Percentiles rank a stretch among this genome's conserved stretches.
Conservation (phyloP, 805 yeast species). For the Kodamaea nitidulidarum region DNA sequence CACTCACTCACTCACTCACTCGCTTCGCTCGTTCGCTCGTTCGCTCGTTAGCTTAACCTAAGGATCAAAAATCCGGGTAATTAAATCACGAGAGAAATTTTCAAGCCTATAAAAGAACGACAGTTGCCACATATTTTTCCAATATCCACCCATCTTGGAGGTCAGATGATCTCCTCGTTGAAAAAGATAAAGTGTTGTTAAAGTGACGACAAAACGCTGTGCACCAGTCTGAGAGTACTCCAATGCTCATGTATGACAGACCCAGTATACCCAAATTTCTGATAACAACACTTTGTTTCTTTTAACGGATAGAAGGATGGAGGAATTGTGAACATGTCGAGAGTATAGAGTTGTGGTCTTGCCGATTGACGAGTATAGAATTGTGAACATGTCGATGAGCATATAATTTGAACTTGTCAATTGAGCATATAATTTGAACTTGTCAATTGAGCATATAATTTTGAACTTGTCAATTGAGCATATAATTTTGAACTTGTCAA, state of each 20-base stretch:
- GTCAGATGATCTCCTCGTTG: slow-evolving; percentile 14
- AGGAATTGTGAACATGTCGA: neutral
- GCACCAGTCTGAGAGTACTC: slow-evolving; percentile 51
- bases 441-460: too few relatives aligned
- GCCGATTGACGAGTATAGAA: neutral
- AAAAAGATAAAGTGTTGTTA: slow-evolving; percentile 10
- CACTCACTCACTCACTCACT: too few relatives aligned
- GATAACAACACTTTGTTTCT: slow-evolving; percentile 19
- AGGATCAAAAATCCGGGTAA: slow-evolving; percentile 5
- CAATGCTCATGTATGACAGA: slow-evolving; percentile 30
- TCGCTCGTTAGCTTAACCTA: too few relatives aligned
- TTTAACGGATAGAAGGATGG: too few relatives aligned
- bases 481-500: too few relatives aligned
- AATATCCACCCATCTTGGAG: slow-evolving; percentile 3
- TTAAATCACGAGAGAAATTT: neutral
- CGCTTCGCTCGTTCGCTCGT: too few relatives aligned
- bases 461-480: too few relatives aligned
- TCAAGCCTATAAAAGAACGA: slow-evolving; percentile 1
- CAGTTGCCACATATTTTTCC: neutral
- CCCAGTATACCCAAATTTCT: slow-evolving; percentile 47
- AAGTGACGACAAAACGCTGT: slow-evolving; percentile 48
- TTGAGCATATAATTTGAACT: too few relatives aligned
- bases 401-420: too few relatives aligned
- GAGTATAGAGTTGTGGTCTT: neutral
- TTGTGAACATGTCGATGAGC: too few relatives aligned